Evolutionary conservation across 441 rosid genomes (phyloP).

Genomic region (Melastoma candidum): DNA sequence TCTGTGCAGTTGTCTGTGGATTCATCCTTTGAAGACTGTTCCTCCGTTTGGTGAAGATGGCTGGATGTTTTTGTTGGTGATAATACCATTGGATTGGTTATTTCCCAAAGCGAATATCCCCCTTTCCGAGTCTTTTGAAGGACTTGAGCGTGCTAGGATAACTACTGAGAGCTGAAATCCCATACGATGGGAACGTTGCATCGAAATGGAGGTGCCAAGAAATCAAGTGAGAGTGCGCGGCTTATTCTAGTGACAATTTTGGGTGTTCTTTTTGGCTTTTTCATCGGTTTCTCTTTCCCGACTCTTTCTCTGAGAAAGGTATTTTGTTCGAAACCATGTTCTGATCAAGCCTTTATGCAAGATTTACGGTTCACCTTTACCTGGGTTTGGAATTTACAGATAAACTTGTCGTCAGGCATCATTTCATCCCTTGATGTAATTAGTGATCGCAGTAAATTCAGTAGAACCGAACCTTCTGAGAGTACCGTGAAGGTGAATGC

Average conservation of each 20-base stretch:
- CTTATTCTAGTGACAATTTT: neutral
- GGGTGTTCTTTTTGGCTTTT: slow-evolving; percentile 10
- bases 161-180: too few relatives aligned
- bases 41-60: too few relatives aligned
- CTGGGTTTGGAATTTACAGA: slow-evolving; percentile 26
- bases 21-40: too few relatives aligned
- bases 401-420: slow-evolving; percentile 44
- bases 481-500: slow-evolving; percentile 25
- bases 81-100: too few relatives aligned
- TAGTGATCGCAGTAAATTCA: slow-evolving; percentile 23
- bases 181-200: too few relatives aligned
- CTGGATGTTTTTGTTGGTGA: too few relatives aligned
- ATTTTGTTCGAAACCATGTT: neutral
- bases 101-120: too few relatives aligned
- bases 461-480: slow-evolving; percentile 22
- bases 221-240: neutral
- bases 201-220: slow-evolving; percentile 6
- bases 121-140: too few relatives aligned
- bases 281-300: slow-evolving; percentile 11
- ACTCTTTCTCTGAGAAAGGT: slow-evolving; percentile 7
- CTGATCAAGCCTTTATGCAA: slow-evolving; percentile 2
- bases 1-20: too few relatives aligned
- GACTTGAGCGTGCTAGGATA: too few relatives aligned
- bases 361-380: neutral
- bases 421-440: slow-evolving; percentile 34